Base-by-base conservation (phyloP, 2,329 filamentous ascomycete species). In the Tolypocladium ophioglossoides region DNA sequence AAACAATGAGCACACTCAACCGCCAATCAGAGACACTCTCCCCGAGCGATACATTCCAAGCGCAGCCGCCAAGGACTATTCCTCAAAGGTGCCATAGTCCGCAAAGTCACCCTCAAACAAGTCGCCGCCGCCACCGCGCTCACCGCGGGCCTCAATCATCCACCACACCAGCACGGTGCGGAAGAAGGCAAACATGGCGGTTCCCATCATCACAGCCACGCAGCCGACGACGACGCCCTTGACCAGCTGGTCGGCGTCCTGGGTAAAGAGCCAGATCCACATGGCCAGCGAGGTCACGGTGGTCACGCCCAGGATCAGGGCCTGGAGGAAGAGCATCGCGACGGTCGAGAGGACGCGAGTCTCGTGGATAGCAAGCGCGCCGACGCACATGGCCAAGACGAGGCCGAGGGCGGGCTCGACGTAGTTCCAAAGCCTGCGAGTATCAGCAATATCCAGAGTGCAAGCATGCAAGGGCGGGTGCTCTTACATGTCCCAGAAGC, bases 131-230 rank as follows among this genome's bases (percentile, higher is more conserved):
- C 50, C 41, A 35, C 37, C 34, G 37, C 52, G 24, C 52, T 41
- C 51, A 27, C 38, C 38, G 20, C 30, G 12, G 8, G 55, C 51
- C 52, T 52, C 56, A 7, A 52, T 59, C 6, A 58, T 50, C 52
- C 55, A 65, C 65, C 66, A 69, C 2, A 69, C 49, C 7, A 64
- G 57, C 38, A 57, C 64, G 0, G 63, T 63, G 22, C 67, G 59
- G 46, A 61, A 39, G 35, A 70, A 70, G 16, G 61, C 66, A 35
- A 67, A 57, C 22, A 64, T 35, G 0, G 59, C 62, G 46, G 63
- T 55, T 1, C 62, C 66, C 60, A 64, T 64, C 51, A 69, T 59
- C 40, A 66, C 44, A 8, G 61, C 52, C n/a, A 61, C 58, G 24
- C 65, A 62, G 2, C 65, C 63, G 52, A 65, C 59, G 38, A 66